Evolutionary conservation across 768 basidiomycete genomes (phyloP), one percentile per base, ranked within the genome.

Genomic region (Amanita pallidorosea): DNA sequence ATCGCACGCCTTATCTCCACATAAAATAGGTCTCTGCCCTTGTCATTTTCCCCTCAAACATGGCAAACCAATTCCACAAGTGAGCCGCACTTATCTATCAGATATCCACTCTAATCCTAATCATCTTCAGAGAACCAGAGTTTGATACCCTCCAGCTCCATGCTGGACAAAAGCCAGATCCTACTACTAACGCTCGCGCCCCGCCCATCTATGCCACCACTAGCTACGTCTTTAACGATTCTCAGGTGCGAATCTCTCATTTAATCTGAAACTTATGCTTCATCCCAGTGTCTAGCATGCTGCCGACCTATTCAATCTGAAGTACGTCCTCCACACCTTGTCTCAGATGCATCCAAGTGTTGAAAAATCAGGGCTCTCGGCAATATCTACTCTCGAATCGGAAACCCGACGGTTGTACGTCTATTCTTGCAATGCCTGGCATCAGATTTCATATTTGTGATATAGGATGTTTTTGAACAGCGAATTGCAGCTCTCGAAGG

Each of bases 141-240:
- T 88, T 88, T 57, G 85, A 89, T 58, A 88, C 86, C 1, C 69
- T 89, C 43, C 85, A 88, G 63, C 70, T 89, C 5, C 88, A 91
- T 60, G 88, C 80, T 15, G 88, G 88, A 1, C 82, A 87, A 54
- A 66, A 64, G 11, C 73, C 76, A 9, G 85, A 86, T 64, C 63
- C 76, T 0, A 61, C 80, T 1, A 85, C 83, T 0, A 80, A 83
- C 51, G 83, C 88, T 4, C 76, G 87, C 2, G 88, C 87, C 2
- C 77, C 79, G 0, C 88, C 88, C 0, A 88, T 91, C 59, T 88
- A 88, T 53, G 79, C 84, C 0, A 68, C 81, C 12, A 83, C 84
- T 3, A 80, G 79, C 56, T 88, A 80, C 54, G 77, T 79, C 17
- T 88, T 88, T 72, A 80, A 88, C 58, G 69, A 83, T 60, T 79